Evolutionary conservation across 768 basidiomycete species (phyloP).

Genomic region (Pleurotus giganteus): DNA sequence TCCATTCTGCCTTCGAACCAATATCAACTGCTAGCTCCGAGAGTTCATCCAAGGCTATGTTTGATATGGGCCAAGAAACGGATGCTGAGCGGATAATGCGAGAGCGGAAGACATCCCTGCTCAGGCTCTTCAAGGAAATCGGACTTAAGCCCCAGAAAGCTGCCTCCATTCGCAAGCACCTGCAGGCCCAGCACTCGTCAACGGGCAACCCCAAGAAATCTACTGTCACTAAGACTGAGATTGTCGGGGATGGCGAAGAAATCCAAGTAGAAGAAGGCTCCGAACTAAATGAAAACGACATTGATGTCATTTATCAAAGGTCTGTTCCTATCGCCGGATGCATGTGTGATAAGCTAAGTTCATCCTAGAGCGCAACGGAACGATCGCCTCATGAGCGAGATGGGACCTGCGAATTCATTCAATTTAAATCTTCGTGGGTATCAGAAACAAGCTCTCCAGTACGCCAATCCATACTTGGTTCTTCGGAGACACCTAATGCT

Average conservation of each 20-base stretch:
- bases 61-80: conserved; percentile 81
- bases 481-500: conserved; percentile 1
- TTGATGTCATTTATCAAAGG: conserved; percentile 85
- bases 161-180: not conserved
- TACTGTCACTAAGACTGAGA: conserved; percentile 41
- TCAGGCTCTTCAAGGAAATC: conserved; percentile 70
- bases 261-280: conserved; percentile 84
- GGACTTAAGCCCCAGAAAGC: conserved; percentile 58
- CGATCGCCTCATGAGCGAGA: conserved; percentile 72
- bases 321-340: conserved; percentile 26
- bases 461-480: conserved; percentile 20
- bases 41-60: conserved; percentile 39
- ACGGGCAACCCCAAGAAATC: conserved; percentile 34
- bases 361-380: conserved; percentile 73
- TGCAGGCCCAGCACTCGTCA: not conserved
- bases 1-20: conserved; percentile 63
- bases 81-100: conserved; percentile 74
- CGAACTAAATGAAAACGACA: conserved; percentile 76
- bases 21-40: conserved; percentile 29
- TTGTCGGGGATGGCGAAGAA: conserved; percentile 80
- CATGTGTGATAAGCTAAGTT: not conserved
- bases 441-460: conserved; percentile 91
- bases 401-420: conserved; percentile 81
- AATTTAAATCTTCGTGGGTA: conserved; percentile 75
- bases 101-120: conserved; percentile 74